phyloP scores from a whole-genome alignment of 78 protist species.

The Dictyostelium firmibasis region DNA sequence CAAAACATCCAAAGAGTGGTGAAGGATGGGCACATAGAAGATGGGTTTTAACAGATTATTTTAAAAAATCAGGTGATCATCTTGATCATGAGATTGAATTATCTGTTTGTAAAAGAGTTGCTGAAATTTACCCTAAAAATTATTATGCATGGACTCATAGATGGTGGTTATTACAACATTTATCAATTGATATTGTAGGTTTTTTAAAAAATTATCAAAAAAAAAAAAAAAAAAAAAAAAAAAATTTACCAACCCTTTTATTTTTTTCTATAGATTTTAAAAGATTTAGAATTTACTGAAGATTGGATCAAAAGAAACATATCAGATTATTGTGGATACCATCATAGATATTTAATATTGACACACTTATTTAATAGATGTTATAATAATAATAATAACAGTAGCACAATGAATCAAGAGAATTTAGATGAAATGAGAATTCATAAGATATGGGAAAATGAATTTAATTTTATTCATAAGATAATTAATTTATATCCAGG shows the following conservation, averaged over 20 bases:
- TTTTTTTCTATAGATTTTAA: background rate
- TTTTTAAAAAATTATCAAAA: background rate
- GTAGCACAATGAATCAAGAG: background rate
- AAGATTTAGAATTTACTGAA: conserved; percentile 23
- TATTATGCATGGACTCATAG: conserved; percentile 75
- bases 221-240: background rate
- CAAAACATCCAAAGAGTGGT: conserved; percentile 78
- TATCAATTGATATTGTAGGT: background rate
- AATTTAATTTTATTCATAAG: conserved; percentile 10
- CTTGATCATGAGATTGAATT: background rate
- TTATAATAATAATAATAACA: background rate
- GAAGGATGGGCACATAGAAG: conserved; percentile 70
- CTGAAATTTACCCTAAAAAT: conserved; percentile 74
- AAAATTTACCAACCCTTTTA: background rate
- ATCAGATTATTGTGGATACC: conserved; percentile 62
- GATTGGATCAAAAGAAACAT: conserved; percentile 54
- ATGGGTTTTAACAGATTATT: conserved; percentile 21
- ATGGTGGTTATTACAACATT: conserved; percentile 9
- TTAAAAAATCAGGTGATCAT: background rate
- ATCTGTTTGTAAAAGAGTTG: conserved; percentile 48
- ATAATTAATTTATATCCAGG: conserved; percentile 48
- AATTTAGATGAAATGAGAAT: background rate
- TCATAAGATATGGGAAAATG: conserved; percentile 14
- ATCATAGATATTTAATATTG: conserved; percentile 54
- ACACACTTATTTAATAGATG: background rate